phyloP scores from a whole-genome alignment of 305 asterid genomes.

The Fraxinus dipetala region DNA sequence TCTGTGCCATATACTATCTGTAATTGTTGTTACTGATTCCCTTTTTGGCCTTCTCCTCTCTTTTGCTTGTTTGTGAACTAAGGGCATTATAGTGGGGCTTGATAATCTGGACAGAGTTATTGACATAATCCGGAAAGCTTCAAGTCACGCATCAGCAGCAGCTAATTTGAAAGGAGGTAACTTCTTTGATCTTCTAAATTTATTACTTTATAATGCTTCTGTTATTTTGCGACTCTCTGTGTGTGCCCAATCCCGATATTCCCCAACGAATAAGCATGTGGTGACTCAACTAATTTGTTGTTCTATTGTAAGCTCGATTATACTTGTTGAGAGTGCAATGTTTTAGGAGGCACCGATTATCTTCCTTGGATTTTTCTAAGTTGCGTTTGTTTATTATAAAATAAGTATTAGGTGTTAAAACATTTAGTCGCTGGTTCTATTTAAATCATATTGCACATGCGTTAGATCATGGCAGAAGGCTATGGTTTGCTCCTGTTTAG shows the following conservation, averaged over 20 bases:
- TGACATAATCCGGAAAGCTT: conserved; percentile 64
- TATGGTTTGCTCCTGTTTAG: conserved; percentile 13
- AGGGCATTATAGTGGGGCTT: conserved; percentile 90
- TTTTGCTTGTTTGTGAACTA: conserved; percentile 34
- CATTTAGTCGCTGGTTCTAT: not conserved
- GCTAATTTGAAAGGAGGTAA: conserved; percentile 66
- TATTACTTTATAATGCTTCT: conserved; percentile 15
- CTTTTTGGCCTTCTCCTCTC: conserved; percentile 10
- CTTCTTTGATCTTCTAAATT: conserved; percentile 10
- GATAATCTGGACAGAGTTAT: conserved; percentile 81
- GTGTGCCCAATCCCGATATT: not conserved
- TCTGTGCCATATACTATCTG: conserved; percentile 7
- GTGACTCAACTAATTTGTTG: not conserved
- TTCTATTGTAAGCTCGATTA: conserved; percentile 14
- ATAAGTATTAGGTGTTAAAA: not conserved
- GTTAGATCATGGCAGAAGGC: not conserved
- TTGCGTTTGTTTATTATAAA: not conserved
- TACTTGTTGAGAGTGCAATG: conserved; percentile 14
- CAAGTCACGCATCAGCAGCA: conserved; percentile 63
- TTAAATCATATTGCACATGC: not conserved
- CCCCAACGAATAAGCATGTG: not conserved
- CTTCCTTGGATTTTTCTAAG: conserved; percentile 9
- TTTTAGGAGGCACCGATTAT: not conserved
- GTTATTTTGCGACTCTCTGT: conserved; percentile 12
- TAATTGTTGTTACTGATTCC: conserved; percentile 23